phyloP scores from a whole-genome alignment of 768 basidiomycete species.

The Boletus coccyginus region DNA sequence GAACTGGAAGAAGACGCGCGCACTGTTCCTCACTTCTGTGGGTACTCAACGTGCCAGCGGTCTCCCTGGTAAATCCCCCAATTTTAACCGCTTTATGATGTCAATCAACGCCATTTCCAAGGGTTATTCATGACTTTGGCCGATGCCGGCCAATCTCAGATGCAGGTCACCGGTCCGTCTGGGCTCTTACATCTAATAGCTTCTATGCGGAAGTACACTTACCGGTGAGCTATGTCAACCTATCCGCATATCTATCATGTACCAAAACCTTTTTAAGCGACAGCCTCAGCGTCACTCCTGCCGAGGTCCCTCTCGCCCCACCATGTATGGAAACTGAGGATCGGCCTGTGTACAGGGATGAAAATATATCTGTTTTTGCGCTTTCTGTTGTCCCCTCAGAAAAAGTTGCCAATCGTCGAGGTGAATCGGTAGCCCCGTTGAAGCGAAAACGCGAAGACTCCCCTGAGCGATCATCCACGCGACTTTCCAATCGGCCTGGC shows the following conservation, averaged over 20 bases:
- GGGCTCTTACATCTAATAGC: slow-evolving; percentile 72
- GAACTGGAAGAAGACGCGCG: slow-evolving; percentile 64
- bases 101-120: slow-evolving; percentile 22
- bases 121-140: slow-evolving; percentile 80
- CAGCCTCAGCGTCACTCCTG: slow-evolving; percentile 44
- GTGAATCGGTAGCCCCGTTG: background rate
- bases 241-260: background rate
- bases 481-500: slow-evolving; percentile 5
- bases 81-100: background rate
- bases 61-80: slow-evolving; percentile 57
- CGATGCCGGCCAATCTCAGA: slow-evolving; percentile 56
- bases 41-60: slow-evolving; percentile 65
- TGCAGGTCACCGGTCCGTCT: slow-evolving; percentile 69
- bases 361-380: slow-evolving; percentile 62
- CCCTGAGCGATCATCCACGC: slow-evolving; percentile 39
- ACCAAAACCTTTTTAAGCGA: slow-evolving; percentile 37
- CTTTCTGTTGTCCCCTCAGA: slow-evolving; percentile 45
- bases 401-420: background rate
- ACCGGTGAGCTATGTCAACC: slow-evolving; percentile 44
- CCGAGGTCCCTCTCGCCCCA: slow-evolving; percentile 38
- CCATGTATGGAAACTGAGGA: slow-evolving; percentile 23
- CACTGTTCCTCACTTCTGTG: slow-evolving; percentile 69
- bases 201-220: slow-evolving; percentile 64
- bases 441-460: slow-evolving; percentile 48
- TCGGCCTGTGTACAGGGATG: slow-evolving; percentile 55